These are phyloP conservation scores for Podaxis rugospora DNA, from an alignment of 768 basidiomycete genomes.

Conservation along the genomic window DNA sequence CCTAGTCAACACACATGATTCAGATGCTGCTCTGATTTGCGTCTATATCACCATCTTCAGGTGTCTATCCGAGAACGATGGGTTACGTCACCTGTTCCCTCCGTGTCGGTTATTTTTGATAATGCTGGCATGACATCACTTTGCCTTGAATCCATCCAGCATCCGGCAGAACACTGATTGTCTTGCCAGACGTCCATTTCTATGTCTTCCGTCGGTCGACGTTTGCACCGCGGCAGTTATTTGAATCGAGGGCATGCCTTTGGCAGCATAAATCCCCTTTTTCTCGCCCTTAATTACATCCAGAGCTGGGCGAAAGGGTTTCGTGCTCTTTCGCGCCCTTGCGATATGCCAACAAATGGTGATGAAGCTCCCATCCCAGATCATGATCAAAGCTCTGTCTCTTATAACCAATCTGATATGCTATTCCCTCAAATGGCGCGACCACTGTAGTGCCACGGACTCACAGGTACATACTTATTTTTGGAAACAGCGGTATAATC, in stretches of 20 bases:
- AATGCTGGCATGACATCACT: not conserved
- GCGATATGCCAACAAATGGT: not conserved
- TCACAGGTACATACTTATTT: not conserved
- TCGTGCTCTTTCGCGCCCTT: not conserved
- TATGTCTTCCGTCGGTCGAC: not conserved
- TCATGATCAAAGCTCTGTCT: not conserved
- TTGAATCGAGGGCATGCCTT: not conserved
- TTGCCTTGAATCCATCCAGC: not conserved
- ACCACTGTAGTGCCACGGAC: not conserved
- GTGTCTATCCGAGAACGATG: not conserved
- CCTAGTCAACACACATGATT: not conserved
- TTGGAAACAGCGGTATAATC: not conserved
- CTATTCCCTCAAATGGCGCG: conserved; percentile 2
- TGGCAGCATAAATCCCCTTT: not conserved
- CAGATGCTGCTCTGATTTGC: not conserved
- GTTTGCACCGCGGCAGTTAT: not conserved
- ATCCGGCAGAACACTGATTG: not conserved
- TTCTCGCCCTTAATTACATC: not conserved
- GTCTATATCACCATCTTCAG: not conserved
- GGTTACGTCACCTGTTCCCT: not conserved
- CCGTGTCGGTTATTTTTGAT: not conserved
- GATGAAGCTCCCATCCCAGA: not conserved
- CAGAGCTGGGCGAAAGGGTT: not conserved
- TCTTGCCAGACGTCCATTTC: not conserved
- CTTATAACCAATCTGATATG: not conserved